These are phyloP conservation scores for Aspergillus hancockii DNA, from an alignment of 495 filamentous ascomycete genomes.

Conservation along the genomic window DNA sequence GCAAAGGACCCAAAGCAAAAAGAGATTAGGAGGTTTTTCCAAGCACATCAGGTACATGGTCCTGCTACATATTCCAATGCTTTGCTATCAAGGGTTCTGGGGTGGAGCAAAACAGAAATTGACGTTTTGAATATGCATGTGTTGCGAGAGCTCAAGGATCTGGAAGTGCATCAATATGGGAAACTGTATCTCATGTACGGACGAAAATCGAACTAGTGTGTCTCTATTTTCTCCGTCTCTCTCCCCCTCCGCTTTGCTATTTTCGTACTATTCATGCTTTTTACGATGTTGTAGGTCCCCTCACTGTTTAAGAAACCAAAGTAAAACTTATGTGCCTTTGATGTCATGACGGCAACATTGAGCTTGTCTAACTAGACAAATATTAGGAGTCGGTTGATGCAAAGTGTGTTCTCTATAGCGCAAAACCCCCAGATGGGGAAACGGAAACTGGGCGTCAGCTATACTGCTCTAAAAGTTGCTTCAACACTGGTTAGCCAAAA, in stretches of 20 bases:
- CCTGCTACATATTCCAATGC: conserved; percentile 56
- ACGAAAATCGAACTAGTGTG: neutral
- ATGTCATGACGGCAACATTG: too few relatives aligned
- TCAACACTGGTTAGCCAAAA: too few relatives aligned
- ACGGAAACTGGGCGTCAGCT: too few relatives aligned
- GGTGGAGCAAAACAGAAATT: conserved; percentile 21
- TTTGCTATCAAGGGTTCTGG: conserved; percentile 57
- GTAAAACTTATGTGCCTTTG: too few relatives aligned
- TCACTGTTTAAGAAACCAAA: too few relatives aligned
- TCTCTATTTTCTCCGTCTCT: neutral
- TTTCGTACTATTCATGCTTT: too few relatives aligned
- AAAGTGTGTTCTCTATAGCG: too few relatives aligned
- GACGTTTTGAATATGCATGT: conserved; percentile 1
- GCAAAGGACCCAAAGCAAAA: conserved; percentile 64
- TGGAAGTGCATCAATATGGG: neutral
- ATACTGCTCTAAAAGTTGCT: too few relatives aligned
- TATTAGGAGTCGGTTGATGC: too few relatives aligned
- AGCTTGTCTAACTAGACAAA: too few relatives aligned
- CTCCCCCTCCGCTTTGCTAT: neutral
- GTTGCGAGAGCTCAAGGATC: neutral
- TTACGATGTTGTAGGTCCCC: too few relatives aligned
- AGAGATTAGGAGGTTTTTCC: conserved; percentile 62
- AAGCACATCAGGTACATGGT: conserved; percentile 57
- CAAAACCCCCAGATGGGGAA: too few relatives aligned
- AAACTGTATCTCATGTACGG: neutral